Base-by-base conservation (phyloP, 2,329 filamentous ascomycete genomes). In the Ophiostoma ulmi region DNA sequence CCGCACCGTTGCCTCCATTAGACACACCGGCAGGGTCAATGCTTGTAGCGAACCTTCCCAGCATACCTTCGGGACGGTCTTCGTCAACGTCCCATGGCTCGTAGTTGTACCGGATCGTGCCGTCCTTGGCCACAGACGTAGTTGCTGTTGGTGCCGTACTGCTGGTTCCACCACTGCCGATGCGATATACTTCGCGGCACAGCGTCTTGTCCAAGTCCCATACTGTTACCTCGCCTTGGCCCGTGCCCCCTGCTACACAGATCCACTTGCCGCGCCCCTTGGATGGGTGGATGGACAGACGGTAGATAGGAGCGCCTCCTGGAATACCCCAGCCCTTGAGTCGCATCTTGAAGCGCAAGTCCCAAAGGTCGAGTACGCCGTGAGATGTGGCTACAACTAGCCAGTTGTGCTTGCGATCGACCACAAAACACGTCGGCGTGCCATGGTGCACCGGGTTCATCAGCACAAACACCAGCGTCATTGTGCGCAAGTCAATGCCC, bases 161-260 rank as follows among this genome's bases (percentile, higher is more conserved):
- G 26, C 36, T 36, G n/a, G 17, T 31, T n/a, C 39, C 13, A 22
- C 65, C 66, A 11, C 87, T 86, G 1, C 88, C 86, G 78, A 78
- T 90, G 80, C 93, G 89, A 78, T 97, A 97, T 0, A 97, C 90
- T 78, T 98, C 94, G 72, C 92, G 88, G 77, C 95, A 99, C 65
- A 91, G 86, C 8, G 89, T 88, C 80, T 94, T 96, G 78, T 98
- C 94, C 20, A 98, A 84, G 77, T 98, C 95, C 95, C 95, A 99
- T 0, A 97, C 91, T 0, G 93, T 96, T 41, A 99, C 88, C 77
- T 99, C 95, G 20, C 93, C 93, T 73, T 92, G 89, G 4, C 89
- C 91, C 8, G 91, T 96, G 10, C 94, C 94, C 20, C 94, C 94
- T 2, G 93, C 90, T 10, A 97, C 90, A 78, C 93, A 96, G 0